phyloP scores from a whole-genome alignment of 345 rosid genomes.

The Stellera chamaejasme region DNA sequence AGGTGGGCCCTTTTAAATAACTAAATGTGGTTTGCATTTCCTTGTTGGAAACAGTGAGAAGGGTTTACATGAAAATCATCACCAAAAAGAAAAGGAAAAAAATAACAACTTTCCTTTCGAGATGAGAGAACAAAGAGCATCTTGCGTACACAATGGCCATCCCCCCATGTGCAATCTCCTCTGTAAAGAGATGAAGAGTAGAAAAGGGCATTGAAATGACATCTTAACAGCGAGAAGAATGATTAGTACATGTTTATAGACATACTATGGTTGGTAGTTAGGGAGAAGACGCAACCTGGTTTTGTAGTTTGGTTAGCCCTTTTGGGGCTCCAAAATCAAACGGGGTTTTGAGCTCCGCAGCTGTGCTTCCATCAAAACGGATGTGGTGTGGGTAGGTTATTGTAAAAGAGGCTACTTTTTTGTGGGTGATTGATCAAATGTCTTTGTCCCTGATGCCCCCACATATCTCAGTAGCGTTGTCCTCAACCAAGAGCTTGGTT shows the following conservation, averaged over 20 bases:
- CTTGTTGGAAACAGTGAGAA: conserved; percentile 3
- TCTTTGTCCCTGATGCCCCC: conserved; percentile 29
- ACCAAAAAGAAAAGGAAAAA: conserved; percentile 8
- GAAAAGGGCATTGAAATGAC: conserved; percentile 40
- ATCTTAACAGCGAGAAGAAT: conserved; percentile 22
- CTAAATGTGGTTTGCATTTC: conserved; percentile 9
- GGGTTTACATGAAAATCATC: conserved; percentile 12
- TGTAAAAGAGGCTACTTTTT: conserved; percentile 12
- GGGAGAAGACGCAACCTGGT: conserved; percentile 50
- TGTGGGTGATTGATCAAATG: conserved; percentile 27
- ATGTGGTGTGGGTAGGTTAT: neutral
- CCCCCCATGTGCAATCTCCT: conserved; percentile 82
- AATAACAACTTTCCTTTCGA: conserved; percentile 14
- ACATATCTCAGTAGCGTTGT: conserved; percentile 45
- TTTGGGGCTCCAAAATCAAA: conserved; percentile 20
- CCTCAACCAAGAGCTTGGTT: conserved; percentile 24
- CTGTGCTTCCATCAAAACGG: neutral
- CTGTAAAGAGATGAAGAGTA: conserved; percentile 52
- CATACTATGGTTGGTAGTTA: conserved; percentile 66
- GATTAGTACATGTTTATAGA: conserved; percentile 22
- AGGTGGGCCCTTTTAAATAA: conserved; percentile 11
- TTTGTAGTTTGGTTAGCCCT: conserved; percentile 33
- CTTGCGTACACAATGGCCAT: conserved; percentile 55
- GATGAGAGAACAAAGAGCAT: conserved; percentile 55
- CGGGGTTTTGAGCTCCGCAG: neutral